These are phyloP conservation scores for Claviceps sp. DNA, from an alignment of 2,329 filamentous ascomycete genomes.

Conservation along the genomic window DNA sequence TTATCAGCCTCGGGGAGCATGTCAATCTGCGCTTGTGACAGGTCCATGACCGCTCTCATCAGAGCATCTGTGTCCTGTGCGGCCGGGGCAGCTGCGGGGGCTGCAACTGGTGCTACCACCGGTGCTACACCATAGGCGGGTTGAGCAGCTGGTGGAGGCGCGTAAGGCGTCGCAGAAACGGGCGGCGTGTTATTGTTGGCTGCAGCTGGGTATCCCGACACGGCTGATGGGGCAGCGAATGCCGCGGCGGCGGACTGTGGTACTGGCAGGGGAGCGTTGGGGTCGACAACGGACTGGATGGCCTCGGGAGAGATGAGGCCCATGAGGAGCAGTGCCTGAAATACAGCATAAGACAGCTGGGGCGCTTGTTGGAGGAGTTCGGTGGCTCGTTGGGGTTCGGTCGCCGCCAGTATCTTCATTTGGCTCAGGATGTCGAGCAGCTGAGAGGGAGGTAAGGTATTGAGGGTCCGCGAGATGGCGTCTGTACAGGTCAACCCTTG, in stretches of 20 bases:
- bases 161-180: constrained; percentile 30
- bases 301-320: constrained; percentile 79
- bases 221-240: constrained; percentile 21
- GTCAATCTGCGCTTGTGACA: constrained; percentile 71
- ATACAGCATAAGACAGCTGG: constrained; percentile 87
- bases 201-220: constrained; percentile 24
- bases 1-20: constrained; percentile 62
- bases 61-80: constrained; percentile 54
- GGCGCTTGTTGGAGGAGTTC: constrained; percentile 81
- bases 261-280: constrained; percentile 27
- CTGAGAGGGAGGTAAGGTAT: constrained; percentile 73
- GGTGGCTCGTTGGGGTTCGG: constrained; percentile 69
- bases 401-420: constrained; percentile 81
- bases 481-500: constrained; percentile 75
- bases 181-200: constrained; percentile 35
- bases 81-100: constrained; percentile 13
- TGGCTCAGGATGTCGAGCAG: constrained; percentile 87
- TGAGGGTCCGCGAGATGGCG: constrained; percentile 82
- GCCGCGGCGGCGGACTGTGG: constrained; percentile 15
- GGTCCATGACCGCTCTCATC: constrained; percentile 66
- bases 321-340: constrained; percentile 86
- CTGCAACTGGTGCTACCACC: constrained; percentile 14
- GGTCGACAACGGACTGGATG: constrained; percentile 68
- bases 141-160: constrained; percentile 25
- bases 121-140: constrained; percentile 22